Conservation (phyloP, 345 rosid genomes). For the Euphorbia pulcherrima region DNA sequence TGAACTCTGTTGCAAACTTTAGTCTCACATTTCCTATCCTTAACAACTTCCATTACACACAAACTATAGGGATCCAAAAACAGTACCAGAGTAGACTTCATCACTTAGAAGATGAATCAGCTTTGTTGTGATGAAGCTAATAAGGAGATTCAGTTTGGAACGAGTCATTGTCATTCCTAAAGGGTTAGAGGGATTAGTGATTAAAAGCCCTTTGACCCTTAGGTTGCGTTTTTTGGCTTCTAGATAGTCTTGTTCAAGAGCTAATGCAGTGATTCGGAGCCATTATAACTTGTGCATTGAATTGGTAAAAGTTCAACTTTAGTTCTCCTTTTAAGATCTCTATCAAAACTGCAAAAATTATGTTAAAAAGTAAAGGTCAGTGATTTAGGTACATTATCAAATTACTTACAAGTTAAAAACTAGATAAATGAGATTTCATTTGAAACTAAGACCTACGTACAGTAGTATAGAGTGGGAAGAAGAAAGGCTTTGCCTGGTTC, state of each 20-base stretch:
- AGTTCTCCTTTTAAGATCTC: conserved; percentile 35
- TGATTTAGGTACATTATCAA: no score
- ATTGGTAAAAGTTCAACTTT: conserved; percentile 33
- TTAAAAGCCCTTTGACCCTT: conserved; percentile 24
- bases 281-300: conserved; percentile 26
- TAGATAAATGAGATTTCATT: no score
- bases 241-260: conserved; percentile 18
- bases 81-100: conserved; percentile 28
- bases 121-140: conserved; percentile 20
- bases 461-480: conserved; percentile 32
- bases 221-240: conserved; percentile 16
- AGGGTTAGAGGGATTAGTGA: conserved; percentile 35
- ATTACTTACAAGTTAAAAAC: no score
- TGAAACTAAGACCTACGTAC: conserved; percentile 20
- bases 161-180: conserved; percentile 26
- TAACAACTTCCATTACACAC: conserved; percentile 21
- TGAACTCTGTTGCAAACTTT: conserved; percentile 19
- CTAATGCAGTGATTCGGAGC: conserved; percentile 18
- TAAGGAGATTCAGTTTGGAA: conserved; percentile 20
- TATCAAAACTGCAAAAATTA: conserved; percentile 30
- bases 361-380: no score
- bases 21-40: no score
- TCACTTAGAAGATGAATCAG: conserved; percentile 28
- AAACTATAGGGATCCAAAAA: conserved; percentile 21
- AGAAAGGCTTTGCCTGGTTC: conserved; percentile 30